A percentile compares a stretch with the other conserved stretches of the same genome.
phyloP scores from a whole-genome alignment of 306 rosid species.

The Vigna nakashimae region DNA sequence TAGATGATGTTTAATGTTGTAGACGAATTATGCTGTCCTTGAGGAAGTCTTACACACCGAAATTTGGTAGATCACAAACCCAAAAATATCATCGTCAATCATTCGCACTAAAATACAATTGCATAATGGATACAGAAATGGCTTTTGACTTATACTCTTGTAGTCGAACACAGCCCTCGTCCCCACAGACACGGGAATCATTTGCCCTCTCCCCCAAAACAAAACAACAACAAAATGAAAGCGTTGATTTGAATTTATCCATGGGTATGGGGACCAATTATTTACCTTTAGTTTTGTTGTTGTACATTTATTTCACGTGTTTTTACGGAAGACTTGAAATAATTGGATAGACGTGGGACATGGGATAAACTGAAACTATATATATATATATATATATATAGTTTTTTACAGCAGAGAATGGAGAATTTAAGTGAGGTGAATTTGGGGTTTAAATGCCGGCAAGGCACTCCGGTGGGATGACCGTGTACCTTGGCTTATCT shows the following conservation, averaged over 20 bases:
- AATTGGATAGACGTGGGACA: background rate
- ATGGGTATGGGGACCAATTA: background rate
- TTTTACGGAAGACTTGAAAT: background rate
- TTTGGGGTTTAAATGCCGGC: conserved; percentile 55
- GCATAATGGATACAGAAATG: background rate
- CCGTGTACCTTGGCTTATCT: conserved; percentile 69
- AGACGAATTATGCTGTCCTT: background rate
- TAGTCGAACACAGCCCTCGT: background rate
- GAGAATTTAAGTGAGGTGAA: background rate
- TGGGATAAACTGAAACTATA: background rate
- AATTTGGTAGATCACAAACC: background rate
- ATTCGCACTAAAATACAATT: background rate
- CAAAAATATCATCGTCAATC: background rate
- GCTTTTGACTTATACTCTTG: background rate
- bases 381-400: background rate
- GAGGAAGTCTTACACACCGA: background rate
- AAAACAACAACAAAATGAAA: background rate
- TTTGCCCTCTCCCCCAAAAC: background rate
- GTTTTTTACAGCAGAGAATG: background rate
- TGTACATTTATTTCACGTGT: background rate
- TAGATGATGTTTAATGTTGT: background rate
- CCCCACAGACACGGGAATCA: background rate
- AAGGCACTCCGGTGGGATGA: conserved; percentile 76
- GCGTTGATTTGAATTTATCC: conserved; percentile 5
- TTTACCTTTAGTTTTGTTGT: background rate